Evolutionary conservation across 768 basidiomycete genomes (phyloP), one percentile per base, ranked within the genome.

Genomic region (Crassisporium funariophilum): DNA sequence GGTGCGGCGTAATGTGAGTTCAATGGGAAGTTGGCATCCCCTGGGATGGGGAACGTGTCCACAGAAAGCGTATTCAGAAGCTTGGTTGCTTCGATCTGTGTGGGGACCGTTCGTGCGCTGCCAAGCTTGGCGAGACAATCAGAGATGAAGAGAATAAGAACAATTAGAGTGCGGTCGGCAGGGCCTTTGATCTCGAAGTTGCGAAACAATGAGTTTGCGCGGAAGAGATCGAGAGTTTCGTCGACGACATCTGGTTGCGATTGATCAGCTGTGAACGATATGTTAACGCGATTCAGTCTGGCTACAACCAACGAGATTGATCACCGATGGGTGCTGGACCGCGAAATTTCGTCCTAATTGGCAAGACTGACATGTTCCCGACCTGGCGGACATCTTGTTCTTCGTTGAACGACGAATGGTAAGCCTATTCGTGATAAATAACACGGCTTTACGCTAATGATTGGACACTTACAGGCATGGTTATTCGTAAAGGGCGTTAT

Each of bases 131-230:
- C 82, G 41, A 99, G 83, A 66, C 95, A 98, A 72, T 99, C 97
- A 35, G 95, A 98, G 60, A 98, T 84, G 73, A 88, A 99, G 64
- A 99, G 87, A 67, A 98, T 97, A 61, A 98, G 83, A 66, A 98
- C 83, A 75, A 99, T 98, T 62, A 99, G 80, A 31, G 92, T 84
- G 48, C 95, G 86, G 76, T 97, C 95, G 41, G 94, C 93, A 44
- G 92, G 91, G 13, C 94, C 95, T 66, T 98, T 95, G 81, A 99
- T 98, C 76, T 99, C 97, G 60, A 98, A 99, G 73, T 98, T 98
- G 62, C 97, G 88, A 73, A 99, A 99, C 50, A 99, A 86, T 27
- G 95, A 97, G 71, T 99, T 99, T 61, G 95, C 95, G 45, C 97
- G 89, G 73, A 99, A 99, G 50, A 98, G 83, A 71, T 95, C 91